A percentile compares a stretch with the other conserved stretches of the same genome.
These are phyloP conservation scores for Delitschia confertaspora DNA, from an alignment of 495 filamentous ascomycete species.

Conservation along the genomic window DNA sequence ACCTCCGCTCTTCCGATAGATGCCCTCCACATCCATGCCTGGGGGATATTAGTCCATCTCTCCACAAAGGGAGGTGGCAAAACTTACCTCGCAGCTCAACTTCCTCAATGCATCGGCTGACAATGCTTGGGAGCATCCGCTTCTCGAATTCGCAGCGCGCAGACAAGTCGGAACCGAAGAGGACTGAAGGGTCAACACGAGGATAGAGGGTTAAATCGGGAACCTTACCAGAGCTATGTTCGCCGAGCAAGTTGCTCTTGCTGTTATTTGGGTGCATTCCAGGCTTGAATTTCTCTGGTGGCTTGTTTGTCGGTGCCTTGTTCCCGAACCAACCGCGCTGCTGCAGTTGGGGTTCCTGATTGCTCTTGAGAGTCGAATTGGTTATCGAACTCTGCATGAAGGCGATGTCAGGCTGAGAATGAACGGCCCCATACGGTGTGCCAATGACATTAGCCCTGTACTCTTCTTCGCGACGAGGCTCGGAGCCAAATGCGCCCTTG, in stretches of 20 bases:
- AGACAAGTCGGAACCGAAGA: constrained; percentile 88
- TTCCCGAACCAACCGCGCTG: constrained; percentile 25
- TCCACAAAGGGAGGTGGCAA: not conserved
- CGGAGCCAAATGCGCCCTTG: constrained; percentile 58
- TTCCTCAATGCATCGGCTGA: constrained; percentile 93
- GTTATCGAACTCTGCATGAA: constrained; percentile 15
- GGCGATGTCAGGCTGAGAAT: constrained; percentile 25
- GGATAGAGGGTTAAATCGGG: not conserved
- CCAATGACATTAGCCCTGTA: constrained; percentile 48
- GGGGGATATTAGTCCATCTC: constrained; percentile 4
- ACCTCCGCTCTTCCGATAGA: constrained; percentile 95
- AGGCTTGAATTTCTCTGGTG: constrained; percentile 16
- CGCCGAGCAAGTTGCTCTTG: constrained; percentile 16
- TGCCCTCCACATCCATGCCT: constrained; percentile 97
- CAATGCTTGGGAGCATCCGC: constrained; percentile 77
- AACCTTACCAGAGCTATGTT: constrained; percentile 9
- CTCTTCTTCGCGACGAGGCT: constrained; percentile 46
- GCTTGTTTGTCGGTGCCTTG: constrained; percentile 4
- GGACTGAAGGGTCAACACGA: constrained; percentile 36
- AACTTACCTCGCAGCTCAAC: constrained; percentile 72
- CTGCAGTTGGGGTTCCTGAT: constrained; percentile 1
- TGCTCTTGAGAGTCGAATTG: constrained; percentile 6
- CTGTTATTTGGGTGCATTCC: constrained; percentile 19
- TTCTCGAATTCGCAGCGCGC: constrained; percentile 83
- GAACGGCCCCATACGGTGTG: constrained; percentile 38